Percentiles rank a stretch among this genome's conserved stretches.
These are phyloP conservation scores for Posidonia australis DNA, from an alignment of 106 monocot species.

Conservation along the genomic window DNA sequence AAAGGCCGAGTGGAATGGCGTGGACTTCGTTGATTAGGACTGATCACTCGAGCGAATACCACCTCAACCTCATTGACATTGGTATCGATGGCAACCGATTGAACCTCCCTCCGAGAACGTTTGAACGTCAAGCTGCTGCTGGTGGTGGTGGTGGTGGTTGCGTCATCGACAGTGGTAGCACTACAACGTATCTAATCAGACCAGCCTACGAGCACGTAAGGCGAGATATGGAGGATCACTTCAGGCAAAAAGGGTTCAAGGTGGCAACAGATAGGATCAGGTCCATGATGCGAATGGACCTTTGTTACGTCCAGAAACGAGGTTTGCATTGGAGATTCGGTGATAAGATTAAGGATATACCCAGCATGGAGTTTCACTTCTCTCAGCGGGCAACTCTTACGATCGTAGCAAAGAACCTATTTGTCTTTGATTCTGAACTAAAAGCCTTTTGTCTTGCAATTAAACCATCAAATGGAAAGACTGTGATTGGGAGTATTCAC, in stretches of 20 bases:
- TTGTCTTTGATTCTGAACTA: conserved; percentile 32
- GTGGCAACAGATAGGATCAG: conserved; percentile 30
- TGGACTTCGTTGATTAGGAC: conserved; percentile 7
- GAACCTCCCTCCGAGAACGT: conserved; percentile 7
- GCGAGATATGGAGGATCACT: conserved; percentile 17
- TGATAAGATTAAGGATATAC: conserved; percentile 22
- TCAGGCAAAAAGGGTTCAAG: conserved; percentile 30
- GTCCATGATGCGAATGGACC: conserved; percentile 31
- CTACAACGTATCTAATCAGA: conserved; percentile 21
- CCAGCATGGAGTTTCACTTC: conserved; percentile 45
- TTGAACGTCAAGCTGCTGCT: conserved; percentile 12
- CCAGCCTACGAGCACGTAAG: conserved; percentile 18
- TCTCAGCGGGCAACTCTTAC: conserved; percentile 42
- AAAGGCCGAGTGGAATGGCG: not conserved
- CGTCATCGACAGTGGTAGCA: conserved; percentile 57
- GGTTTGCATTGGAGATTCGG: not conserved
- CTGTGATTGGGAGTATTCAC: conserved; percentile 62
- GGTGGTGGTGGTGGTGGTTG: conserved; percentile 51
- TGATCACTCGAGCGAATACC: conserved; percentile 18
- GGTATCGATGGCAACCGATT: conserved; percentile 23
- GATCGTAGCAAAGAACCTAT: conserved; percentile 36
- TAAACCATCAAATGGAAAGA: conserved; percentile 29
- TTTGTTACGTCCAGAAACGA: conserved; percentile 33
- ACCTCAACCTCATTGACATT: conserved; percentile 40
- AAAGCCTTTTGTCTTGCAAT: conserved; percentile 36